Percentiles rank a stretch among this genome's conserved stretches.
Conservation (phyloP, 352 stramenopile species). For the Pythium plurisporium region DNA sequence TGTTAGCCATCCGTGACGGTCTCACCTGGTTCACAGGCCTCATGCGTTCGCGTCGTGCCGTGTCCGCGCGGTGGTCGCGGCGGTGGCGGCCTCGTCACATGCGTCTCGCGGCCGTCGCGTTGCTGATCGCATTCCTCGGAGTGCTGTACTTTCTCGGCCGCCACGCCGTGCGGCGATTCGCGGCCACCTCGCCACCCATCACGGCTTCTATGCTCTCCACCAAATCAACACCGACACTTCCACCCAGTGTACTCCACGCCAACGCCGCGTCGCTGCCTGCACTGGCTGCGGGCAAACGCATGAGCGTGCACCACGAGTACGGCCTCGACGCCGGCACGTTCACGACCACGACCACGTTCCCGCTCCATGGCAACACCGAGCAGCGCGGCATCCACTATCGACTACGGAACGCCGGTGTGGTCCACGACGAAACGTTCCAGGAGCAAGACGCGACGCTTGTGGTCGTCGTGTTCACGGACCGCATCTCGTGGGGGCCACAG, state of each 20-base stretch:
- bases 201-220: too few species aligned
- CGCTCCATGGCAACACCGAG: conserved; percentile 1
- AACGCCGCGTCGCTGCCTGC: not conserved
- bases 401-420: not conserved
- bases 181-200: not conserved
- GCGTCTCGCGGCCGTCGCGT: not conserved
- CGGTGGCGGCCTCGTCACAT: not conserved
- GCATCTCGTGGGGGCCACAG: conserved; percentile 29
- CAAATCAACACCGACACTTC: too few species aligned
- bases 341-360: conserved; percentile 1
- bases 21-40: not conserved
- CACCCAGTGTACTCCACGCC: not conserved
- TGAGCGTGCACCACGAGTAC: not conserved
- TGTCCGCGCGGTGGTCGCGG: too few species aligned
- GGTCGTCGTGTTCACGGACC: conserved; percentile 28
- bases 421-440: not conserved
- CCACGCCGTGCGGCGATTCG: not conserved
- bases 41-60: too few species aligned
- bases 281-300: not conserved
- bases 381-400: conserved; percentile 8
- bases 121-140: not conserved
- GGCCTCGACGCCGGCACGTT: not conserved
- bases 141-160: not conserved
- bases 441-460: conserved; percentile 22
- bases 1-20: not conserved